Base-by-base conservation (phyloP, 2,329 filamentous ascomycete species). In the Fusarium floridanum region DNA sequence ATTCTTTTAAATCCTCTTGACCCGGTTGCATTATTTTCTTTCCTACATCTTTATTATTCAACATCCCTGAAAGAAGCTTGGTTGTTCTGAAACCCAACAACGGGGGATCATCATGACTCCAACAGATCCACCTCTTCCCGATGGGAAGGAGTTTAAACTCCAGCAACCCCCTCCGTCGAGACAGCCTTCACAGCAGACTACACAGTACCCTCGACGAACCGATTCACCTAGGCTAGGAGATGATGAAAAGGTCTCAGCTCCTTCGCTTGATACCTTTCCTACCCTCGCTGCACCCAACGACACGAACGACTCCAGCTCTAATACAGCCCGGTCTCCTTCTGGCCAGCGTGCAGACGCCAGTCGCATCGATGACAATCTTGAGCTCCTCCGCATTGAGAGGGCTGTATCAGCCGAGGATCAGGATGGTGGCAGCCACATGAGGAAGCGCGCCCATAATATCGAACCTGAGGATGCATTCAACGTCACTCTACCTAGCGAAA, bases 391-490 rank as follows among this genome's bases (percentile, higher is more conserved):
- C 4, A 82, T 85, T 55, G 86, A 88, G 73, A 83, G 85, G 3
- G 76, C 84, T 55, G 82, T 88, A 16, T 88, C 86, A 8, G 81
- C 83, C 16, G 82, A 86, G 57, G 84, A 86, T 36, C 79, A 84
- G 60, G 81, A 85, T 10, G 74, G 66, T 12, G 67, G 69, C 6
- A 73, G 72, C 32, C 55, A 76, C 12, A 36, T 73, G 64, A 82
- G 76, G 63, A 80, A 70, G 11, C 79, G 84, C 43, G 78, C 78
- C 48, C 83, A 84, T 36, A 79, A 82, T 11, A 68, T 80, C 1
- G 81, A 83, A 50, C 81, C 83, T 3, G 86, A 87, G 60, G 86
- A 88, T 76, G 84, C 85, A 41, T 88, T 88, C 75, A 86, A 87
- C 71, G 82, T 81, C 3, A 72, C 76, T 2, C 67, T 73, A 14